These are phyloP conservation scores for Fraxinus ornus DNA, from an alignment of 305 asterid species.

Conservation along the genomic window DNA sequence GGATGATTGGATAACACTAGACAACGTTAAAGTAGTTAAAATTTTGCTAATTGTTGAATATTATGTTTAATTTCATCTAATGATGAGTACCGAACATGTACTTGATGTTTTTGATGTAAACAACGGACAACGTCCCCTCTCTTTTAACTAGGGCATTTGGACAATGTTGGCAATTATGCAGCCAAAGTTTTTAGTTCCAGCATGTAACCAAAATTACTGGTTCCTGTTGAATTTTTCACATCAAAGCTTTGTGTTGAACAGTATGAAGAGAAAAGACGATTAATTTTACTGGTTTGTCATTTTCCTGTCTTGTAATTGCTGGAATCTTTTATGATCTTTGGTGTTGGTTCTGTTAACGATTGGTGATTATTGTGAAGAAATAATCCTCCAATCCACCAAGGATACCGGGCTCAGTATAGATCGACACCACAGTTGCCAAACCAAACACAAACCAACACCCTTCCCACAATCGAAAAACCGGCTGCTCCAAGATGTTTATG, in stretches of 20 bases:
- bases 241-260: neutral
- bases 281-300: neutral
- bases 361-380: neutral
- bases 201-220: neutral
- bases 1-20: neutral
- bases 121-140: neutral
- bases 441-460: no score
- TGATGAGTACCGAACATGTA: neutral
- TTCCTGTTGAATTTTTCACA: neutral
- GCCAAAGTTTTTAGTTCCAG: neutral
- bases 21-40: no score
- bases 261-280: neutral
- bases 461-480: no score
- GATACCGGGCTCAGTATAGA: no score
- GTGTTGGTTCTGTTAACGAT: neutral
- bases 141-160: neutral
- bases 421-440: no score
- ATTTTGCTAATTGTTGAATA: neutral
- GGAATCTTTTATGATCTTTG: neutral
- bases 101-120: neutral
- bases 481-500: no score
- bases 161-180: neutral
- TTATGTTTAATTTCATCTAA: no score
- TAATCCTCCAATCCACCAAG: no score
- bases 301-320: neutral